phyloP scores from a whole-genome alignment of 1,139 yeast genomes.

The Petasospora rhodanensis region DNA sequence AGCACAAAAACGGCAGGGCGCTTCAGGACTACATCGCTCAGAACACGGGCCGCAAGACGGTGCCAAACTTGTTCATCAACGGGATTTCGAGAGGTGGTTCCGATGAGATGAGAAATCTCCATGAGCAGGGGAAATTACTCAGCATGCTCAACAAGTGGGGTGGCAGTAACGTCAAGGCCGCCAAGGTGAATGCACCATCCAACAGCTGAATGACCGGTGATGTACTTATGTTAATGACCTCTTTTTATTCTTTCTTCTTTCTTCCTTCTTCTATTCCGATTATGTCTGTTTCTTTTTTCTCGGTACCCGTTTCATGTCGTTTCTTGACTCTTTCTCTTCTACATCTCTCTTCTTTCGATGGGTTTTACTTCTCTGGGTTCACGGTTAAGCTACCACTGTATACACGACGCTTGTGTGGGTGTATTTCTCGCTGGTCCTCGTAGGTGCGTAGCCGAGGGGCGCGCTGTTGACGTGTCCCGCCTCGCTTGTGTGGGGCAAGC shows the following conservation, averaged over 20 bases:
- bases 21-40: conserved; percentile 57
- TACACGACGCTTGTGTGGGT: too few relatives aligned
- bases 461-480: too few relatives aligned
- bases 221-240: not conserved
- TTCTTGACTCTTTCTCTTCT: not conserved
- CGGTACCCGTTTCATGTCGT: not conserved
- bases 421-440: too few relatives aligned
- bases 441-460: too few relatives aligned
- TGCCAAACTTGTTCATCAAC: conserved; percentile 67
- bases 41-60: conserved; percentile 60
- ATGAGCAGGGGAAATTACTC: conserved; percentile 49
- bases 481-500: too few relatives aligned
- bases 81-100: conserved; percentile 68
- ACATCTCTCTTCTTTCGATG: too few relatives aligned
- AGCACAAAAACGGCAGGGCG: conserved; percentile 60
- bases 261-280: not conserved
- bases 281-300: not conserved
- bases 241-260: not conserved
- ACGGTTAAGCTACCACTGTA: too few relatives aligned
- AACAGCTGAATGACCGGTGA: conserved; percentile 18
- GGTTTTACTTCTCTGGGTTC: too few relatives aligned
- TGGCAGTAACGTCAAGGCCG: conserved; percentile 48
- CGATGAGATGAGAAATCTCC: conserved; percentile 70
- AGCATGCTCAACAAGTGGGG: conserved; percentile 58
- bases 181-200: conserved; percentile 52